A percentile compares a stretch with the other conserved stretches of the same genome.
These are phyloP conservation scores for Solanum acaule DNA, from an alignment of 257 asterid genomes.

Conservation along the genomic window DNA sequence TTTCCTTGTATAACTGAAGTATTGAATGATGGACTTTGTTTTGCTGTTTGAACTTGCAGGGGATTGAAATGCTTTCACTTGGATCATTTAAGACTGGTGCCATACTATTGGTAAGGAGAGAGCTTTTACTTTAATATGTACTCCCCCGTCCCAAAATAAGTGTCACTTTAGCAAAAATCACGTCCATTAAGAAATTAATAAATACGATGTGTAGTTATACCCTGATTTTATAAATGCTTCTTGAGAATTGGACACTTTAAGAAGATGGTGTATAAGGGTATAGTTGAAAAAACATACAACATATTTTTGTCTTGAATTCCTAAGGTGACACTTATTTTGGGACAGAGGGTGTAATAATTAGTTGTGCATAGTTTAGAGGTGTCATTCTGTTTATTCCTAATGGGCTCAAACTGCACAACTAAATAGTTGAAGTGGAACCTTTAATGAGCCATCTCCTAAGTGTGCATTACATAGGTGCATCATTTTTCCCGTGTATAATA, in stretches of 20 bases:
- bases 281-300: neutral
- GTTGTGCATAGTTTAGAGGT: no score
- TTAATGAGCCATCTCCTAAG: neutral
- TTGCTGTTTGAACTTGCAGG: conserved; percentile 27
- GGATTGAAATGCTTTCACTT: conserved; percentile 95
- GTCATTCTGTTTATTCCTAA: neutral
- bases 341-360: no score
- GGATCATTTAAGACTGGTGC: conserved; percentile 98
- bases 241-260: neutral
- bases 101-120: conserved; percentile 66
- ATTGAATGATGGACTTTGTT: neutral
- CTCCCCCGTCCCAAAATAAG: neutral
- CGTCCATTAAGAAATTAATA: neutral
- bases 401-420: neutral
- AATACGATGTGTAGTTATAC: neutral
- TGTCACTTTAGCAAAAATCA: neutral
- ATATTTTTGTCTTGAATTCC: neutral
- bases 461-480: neutral
- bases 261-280: neutral
- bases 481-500: neutral
- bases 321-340: neutral
- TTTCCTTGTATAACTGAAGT: neutral
- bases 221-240: neutral
- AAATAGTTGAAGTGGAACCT: neutral
- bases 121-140: neutral